Percentiles rank a stretch among this genome's conserved stretches.
Conservation (phyloP, 257 asterid species). For the Plantago major region DNA sequence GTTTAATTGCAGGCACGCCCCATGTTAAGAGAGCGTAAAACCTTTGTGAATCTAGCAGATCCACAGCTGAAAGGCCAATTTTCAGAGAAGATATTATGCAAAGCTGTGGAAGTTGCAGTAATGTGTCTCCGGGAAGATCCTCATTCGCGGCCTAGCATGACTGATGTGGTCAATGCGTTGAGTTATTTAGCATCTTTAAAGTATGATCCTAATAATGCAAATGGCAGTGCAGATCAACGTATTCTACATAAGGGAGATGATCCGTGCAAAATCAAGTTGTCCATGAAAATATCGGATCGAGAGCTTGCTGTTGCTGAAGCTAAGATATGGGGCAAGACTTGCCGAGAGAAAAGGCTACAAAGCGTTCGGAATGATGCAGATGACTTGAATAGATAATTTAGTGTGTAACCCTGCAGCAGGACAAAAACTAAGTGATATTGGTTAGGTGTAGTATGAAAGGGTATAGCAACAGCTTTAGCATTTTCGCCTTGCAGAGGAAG, state of each 20-base stretch:
- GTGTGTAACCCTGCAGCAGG: neutral
- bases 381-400: conserved; percentile 9
- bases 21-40: conserved; percentile 27
- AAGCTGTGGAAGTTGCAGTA: conserved; percentile 32
- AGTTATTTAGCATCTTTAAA: neutral
- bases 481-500: no score
- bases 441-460: neutral
- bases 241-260: neutral
- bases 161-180: conserved; percentile 29
- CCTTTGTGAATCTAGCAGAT: conserved; percentile 29
- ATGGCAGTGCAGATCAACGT: neutral
- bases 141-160: conserved; percentile 29
- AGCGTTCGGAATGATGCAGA: conserved; percentile 14
- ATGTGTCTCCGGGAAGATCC: conserved; percentile 33
- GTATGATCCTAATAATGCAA: neutral
- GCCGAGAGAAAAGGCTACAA: conserved; percentile 31
- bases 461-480: no score
- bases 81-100: conserved; percentile 17
- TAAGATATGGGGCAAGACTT: conserved; percentile 47
- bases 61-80: conserved; percentile 29
- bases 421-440: neutral
- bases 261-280: neutral
- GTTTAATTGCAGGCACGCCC: conserved; percentile 34
- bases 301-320: conserved; percentile 50
- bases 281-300: conserved; percentile 27